phyloP scores from a whole-genome alignment of 768 basidiomycete species.

The Gautieria morchelliformis region DNA sequence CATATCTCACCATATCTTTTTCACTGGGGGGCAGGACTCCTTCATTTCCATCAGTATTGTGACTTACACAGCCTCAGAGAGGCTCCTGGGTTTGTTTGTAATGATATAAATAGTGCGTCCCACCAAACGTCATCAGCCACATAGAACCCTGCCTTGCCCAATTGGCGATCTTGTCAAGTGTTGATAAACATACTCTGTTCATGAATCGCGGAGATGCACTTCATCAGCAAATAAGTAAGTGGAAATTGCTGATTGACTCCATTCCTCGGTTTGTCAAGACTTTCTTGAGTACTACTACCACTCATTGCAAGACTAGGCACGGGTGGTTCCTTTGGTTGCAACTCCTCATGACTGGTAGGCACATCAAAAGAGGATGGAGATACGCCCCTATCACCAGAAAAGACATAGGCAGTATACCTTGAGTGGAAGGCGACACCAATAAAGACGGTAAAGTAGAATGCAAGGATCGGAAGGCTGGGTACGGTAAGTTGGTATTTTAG shows the following conservation, averaged over 20 bases:
- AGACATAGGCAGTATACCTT: neutral
- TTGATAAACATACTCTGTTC: conserved; percentile 93
- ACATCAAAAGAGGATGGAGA: conserved; percentile 5
- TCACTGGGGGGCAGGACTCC: too few relatives aligned
- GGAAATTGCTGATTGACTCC: conserved; percentile 39
- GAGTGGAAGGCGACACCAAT: conserved; percentile 27
- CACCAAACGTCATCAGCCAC: conserved; percentile 98
- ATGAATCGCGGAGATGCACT: neutral
- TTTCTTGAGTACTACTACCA: conserved; percentile 76
- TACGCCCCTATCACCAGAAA: conserved; percentile 16
- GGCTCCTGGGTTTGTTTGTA: too few relatives aligned
- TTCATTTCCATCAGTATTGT: too few relatives aligned
- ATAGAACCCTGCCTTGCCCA: conserved; percentile 97
- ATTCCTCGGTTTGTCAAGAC: conserved; percentile 83
- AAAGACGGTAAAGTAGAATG: conserved; percentile 40
- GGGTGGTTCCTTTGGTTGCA: conserved; percentile 37
- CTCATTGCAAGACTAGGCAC: conserved; percentile 59
- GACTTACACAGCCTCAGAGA: too few relatives aligned
- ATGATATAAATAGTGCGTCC: conserved; percentile 5
- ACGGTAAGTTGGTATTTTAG: neutral
- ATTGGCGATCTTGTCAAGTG: conserved; percentile 92
- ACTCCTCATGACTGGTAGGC: neutral
- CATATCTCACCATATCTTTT: too few relatives aligned
- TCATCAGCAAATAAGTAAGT: neutral
- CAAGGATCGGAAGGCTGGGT: conserved; percentile 42